Base-by-base conservation (phyloP, 2,329 filamentous ascomycete genomes). In the Camptophora hylomeconis region DNA sequence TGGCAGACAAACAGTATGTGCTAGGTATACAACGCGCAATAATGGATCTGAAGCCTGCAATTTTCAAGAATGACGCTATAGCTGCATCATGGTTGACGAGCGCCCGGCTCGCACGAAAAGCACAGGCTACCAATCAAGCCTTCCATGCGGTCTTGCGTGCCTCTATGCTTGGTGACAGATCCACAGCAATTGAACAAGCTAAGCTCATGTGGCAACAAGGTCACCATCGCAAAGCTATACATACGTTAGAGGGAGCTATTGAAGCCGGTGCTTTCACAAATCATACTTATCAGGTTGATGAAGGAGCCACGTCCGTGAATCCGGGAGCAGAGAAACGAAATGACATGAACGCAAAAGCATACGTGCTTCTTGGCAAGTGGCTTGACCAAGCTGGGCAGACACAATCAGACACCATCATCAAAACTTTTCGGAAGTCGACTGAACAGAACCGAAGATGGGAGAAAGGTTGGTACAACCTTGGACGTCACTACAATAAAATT, bases 401-500 rank as follows among this genome's bases (percentile, higher is more conserved):
- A 2, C 80, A 92, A 46, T 80, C 82, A 3, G 69, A 73, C 24
- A 74, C 80, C 3, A 68, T 95, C 39, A 73, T 82, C 24, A 68
- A 75, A 30, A 81, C 82, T 47, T 98, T 94, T 45, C 77, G 84
- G 38, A 71, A 79, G 41, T 86, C 86, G 15, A 62, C 60, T 25
- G 56, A 55, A 28, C 49, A 57, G 20, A 52, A 60, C 36, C 46
- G 48, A 24, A 51, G 47, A 47, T 98, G 87, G 86, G 89, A 98
- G 50, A 95, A 94, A 54, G 86, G 83, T 0, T 87, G 95, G 50
- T 98, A 95, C 52, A 93, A 94, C 51, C 69, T 99, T 7, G 89
- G 89, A 4, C 83, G 87, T 25, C 84, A 95, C 54, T 98, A 98
- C 65, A 92, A 93, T 52, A 98, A 94, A 53, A 69, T 95, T 3